Conservation (phyloP, 176 grass and related monocot species). For the Eleusine coracana region DNA sequence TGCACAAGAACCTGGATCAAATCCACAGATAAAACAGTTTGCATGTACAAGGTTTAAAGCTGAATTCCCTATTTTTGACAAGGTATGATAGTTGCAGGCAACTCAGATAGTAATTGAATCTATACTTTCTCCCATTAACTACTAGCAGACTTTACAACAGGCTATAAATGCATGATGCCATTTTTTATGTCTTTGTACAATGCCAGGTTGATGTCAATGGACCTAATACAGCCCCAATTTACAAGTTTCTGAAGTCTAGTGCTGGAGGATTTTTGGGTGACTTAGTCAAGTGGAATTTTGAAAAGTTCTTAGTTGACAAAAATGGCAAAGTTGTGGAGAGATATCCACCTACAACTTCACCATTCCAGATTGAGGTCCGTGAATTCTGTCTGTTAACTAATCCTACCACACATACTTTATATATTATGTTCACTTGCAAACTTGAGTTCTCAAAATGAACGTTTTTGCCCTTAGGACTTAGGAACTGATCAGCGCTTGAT, state of each 20-base stretch:
- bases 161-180: slow-evolving; percentile 17
- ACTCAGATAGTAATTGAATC: not conserved
- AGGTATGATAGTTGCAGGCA: slow-evolving; percentile 57
- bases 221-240: slow-evolving; percentile 86
- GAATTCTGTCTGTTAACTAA: slow-evolving; percentile 17
- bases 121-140: not conserved
- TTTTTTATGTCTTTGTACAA: slow-evolving; percentile 14
- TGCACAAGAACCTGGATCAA: slow-evolving; percentile 94
- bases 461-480: not conserved
- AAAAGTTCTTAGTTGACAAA: slow-evolving; percentile 96
- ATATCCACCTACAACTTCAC: slow-evolving; percentile 96
- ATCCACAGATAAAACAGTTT: slow-evolving; percentile 95
- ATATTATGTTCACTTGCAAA: slow-evolving; percentile 1
- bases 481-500: not conserved
- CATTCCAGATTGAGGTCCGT: slow-evolving; percentile 94
- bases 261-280: slow-evolving; percentile 97
- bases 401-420: not conserved
- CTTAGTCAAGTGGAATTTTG: slow-evolving; percentile 98
- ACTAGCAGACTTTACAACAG: slow-evolving; percentile 2
- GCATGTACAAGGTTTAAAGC: slow-evolving; percentile 99
- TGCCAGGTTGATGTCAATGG: slow-evolving; percentile 98
- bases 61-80: slow-evolving; percentile 98
- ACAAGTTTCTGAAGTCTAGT: slow-evolving; percentile 92
- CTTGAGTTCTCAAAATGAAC: not conserved
- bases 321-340: slow-evolving; percentile 93